phyloP scores from a whole-genome alignment of 2,329 filamentous ascomycete species.

The Fusarium begoniae region DNA sequence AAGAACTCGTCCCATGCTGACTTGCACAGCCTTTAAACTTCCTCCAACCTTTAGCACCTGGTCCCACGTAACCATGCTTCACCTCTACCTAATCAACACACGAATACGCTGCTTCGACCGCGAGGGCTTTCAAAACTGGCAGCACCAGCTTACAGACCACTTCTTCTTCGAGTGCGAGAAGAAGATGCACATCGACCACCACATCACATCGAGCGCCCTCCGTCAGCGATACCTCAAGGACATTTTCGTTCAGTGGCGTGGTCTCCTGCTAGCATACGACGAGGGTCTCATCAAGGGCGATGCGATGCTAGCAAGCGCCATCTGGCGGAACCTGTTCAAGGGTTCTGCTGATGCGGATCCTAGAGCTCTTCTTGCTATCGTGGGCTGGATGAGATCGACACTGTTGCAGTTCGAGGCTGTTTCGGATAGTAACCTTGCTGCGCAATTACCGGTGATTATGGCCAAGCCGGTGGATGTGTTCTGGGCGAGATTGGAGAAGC shows the following conservation, averaged over 20 bases:
- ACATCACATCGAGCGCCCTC: conserved; percentile 66
- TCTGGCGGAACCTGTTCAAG: conserved; percentile 96
- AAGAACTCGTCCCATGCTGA: background rate
- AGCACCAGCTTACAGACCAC: conserved; percentile 91
- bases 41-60: conserved; percentile 92
- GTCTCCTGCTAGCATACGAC: conserved; percentile 83
- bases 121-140: conserved; percentile 77
- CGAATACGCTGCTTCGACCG: conserved; percentile 82
- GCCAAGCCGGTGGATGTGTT: conserved; percentile 54
- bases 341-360: conserved; percentile 65
- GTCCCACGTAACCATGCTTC: conserved; percentile 95
- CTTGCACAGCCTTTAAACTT: conserved; percentile 74
- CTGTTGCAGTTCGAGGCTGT: conserved; percentile 60
- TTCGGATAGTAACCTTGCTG: conserved; percentile 54
- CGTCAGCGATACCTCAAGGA: conserved; percentile 81
- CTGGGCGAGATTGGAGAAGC: conserved; percentile 53
- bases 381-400: conserved; percentile 64
- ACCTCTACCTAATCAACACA: conserved; percentile 91
- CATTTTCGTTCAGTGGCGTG: conserved; percentile 92
- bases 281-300: conserved; percentile 82
- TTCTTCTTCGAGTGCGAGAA: conserved; percentile 92
- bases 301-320: conserved; percentile 78
- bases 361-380: conserved; percentile 61
- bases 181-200: conserved; percentile 83
- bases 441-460: conserved; percentile 47